A percentile compares a stretch with the other conserved stretches of the same genome.
These are phyloP conservation scores for Suhomyces bolitotheri DNA, from an alignment of 1,139 yeast species.

Conservation along the genomic window DNA sequence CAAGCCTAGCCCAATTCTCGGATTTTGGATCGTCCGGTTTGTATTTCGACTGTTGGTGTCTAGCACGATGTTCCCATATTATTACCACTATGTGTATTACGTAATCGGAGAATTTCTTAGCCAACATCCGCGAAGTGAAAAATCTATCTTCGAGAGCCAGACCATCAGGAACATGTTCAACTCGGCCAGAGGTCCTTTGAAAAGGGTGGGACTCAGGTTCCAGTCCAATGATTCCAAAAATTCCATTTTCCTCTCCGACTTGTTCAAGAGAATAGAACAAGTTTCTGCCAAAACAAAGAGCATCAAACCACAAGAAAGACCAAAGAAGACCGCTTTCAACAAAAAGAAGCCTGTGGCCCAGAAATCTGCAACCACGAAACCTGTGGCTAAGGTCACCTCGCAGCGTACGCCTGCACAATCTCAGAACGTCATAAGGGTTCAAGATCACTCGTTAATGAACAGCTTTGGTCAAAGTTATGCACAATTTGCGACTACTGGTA, in stretches of 20 bases:
- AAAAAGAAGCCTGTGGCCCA: conserved; percentile 8
- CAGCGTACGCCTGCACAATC: conserved; percentile 4
- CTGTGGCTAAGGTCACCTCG: conserved; percentile 1
- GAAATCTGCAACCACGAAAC: neutral
- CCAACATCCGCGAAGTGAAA: conserved; percentile 11
- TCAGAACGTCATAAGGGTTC: conserved; percentile 12
- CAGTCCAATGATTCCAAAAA: conserved; percentile 19
- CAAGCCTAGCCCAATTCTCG: too few relatives aligned
- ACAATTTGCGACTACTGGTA: conserved; percentile 5
- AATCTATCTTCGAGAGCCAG: conserved; percentile 6
- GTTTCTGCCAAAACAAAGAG: conserved; percentile 25
- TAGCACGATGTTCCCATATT: too few relatives aligned
- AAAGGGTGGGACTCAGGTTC: conserved; percentile 14
- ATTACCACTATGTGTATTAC: too few relatives aligned
- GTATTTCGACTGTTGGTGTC: too few relatives aligned
- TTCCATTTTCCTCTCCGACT: conserved; percentile 24
- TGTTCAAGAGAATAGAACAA: conserved; percentile 38
- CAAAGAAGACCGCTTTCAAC: conserved; percentile 9
- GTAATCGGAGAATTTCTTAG: conserved; percentile 5
- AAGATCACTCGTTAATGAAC: conserved; percentile 15
- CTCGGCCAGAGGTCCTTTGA: conserved; percentile 8
- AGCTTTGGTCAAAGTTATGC: conserved; percentile 12
- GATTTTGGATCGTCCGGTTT: too few relatives aligned
- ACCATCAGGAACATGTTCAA: conserved; percentile 7
- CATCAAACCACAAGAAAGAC: conserved; percentile 13